These are phyloP conservation scores for Takashimella tepidaria DNA, from an alignment of 1,284 basidiomycete species.

Conservation along the genomic window DNA sequence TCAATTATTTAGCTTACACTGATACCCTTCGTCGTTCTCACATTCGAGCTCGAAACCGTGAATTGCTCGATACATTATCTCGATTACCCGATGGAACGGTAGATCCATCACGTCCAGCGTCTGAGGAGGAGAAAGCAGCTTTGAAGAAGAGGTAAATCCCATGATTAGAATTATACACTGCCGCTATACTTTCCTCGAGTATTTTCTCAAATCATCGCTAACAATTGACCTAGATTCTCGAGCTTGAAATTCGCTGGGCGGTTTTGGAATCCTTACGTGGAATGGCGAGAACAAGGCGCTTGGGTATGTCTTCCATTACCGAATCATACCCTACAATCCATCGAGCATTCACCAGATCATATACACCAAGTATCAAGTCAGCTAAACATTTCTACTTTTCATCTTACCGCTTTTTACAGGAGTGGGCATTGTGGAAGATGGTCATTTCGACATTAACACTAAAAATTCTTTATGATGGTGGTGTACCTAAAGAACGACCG, in stretches of 20 bases:
- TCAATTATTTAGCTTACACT: slow-evolving; percentile 38
- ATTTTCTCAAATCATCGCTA: neutral
- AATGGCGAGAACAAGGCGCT: slow-evolving; percentile 53
- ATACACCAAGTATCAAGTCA: too few relatives aligned
- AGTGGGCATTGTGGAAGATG: slow-evolving; percentile 46
- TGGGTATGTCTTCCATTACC: slow-evolving; percentile 38
- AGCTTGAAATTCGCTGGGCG: slow-evolving; percentile 40
- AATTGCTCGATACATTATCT: slow-evolving; percentile 20
- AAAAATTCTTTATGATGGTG: slow-evolving; percentile 38
- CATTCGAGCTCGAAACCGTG: slow-evolving; percentile 30
- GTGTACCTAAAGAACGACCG: slow-evolving; percentile 33
- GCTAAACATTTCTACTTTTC: too few relatives aligned
- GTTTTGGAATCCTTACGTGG: slow-evolving; percentile 49
- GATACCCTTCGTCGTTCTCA: slow-evolving; percentile 40
- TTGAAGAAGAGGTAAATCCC: slow-evolving; percentile 41
- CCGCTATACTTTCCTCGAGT: neutral
- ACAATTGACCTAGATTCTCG: slow-evolving; percentile 24
- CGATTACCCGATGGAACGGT: slow-evolving; percentile 19
- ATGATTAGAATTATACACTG: neutral
- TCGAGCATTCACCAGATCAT: neutral
- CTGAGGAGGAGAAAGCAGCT: slow-evolving; percentile 43
- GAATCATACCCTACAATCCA: too few relatives aligned
- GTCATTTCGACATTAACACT: slow-evolving; percentile 40
- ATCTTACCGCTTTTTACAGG: slow-evolving; percentile 25
- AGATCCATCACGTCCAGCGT: slow-evolving; percentile 24